Evolutionary conservation across 352 stramenopile genomes (phyloP).

Genomic region (Phytophthora quininea): DNA sequence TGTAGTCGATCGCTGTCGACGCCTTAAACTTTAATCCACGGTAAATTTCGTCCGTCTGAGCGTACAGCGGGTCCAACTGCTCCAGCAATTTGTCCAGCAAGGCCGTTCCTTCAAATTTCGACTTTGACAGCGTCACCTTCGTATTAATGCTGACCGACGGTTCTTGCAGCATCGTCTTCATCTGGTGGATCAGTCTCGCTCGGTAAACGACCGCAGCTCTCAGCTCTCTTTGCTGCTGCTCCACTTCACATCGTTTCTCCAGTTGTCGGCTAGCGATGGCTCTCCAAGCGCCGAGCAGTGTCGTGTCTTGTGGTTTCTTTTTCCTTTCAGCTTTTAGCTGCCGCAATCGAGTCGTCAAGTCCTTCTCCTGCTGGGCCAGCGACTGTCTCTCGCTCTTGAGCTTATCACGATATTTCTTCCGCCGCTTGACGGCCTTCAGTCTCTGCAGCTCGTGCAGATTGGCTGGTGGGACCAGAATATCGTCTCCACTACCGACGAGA

Average conservation of each 20-base stretch:
- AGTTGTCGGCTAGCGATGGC: constrained; percentile 14
- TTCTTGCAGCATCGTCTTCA: constrained; percentile 14
- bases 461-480: background rate
- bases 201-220: constrained; percentile 11
- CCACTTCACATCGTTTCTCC: constrained; percentile 11
- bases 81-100: constrained; percentile 19
- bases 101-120: background rate
- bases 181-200: constrained; percentile 19
- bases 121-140: background rate
- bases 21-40: constrained; percentile 2
- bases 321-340: background rate
- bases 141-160: background rate
- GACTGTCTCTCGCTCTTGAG: constrained; percentile 14
- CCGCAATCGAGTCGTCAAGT: constrained; percentile 5
- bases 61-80: constrained; percentile 21
- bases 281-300: constrained; percentile 8
- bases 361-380: constrained; percentile 5
- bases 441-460: background rate
- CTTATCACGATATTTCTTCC: too few species aligned
- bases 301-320: background rate
- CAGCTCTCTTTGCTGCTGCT: constrained; percentile 16
- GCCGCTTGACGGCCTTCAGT: too few species aligned
- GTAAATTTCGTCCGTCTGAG: constrained; percentile 19
- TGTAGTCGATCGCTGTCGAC: background rate
- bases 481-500: background rate